Base-by-base conservation (phyloP, 106 monocot species). In the Amphibolis antarctica region DNA sequence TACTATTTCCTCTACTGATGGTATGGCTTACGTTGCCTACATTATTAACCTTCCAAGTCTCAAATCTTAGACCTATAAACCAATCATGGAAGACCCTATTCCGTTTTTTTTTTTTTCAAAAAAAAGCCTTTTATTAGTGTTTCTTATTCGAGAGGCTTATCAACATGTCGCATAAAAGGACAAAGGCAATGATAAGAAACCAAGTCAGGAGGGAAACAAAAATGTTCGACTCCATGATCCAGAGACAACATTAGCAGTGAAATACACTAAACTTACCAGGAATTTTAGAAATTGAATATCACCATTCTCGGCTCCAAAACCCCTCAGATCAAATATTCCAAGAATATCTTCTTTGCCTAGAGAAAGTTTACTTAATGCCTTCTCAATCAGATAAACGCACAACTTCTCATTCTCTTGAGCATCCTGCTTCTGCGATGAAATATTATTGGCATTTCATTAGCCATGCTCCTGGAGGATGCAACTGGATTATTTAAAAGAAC, bases 341-440 rank as follows among this genome's bases (percentile, higher is more conserved):
- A 94, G 86, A 62, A 94, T 89, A 58, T 86, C 71, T 65, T 76
- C 83, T 49, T 68, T 63, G 20, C 81, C 94, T 58, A 67, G 46
- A 70, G 94, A 81, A 77, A 89, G 83, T 69, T 74, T 89, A 27
- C 69, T 74, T 36, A 94, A 70, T 54, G 94, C 94, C 67, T 81
- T 83, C 79, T 94, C 94, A 30, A 94, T 69, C 62, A 94, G 71
- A 74, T 75, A 75, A 49, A 78, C 89, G 53, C 94, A 94, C 17
- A 94, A 77, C 71, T 80, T 89, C 66, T 89, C 77, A 70, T 94
- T 80, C 67, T 89, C 85, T 46, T 11, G 27, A 0, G 79, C 44
- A 29, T 89, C 81, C 66, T 94, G 83, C 71, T 74, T 86, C 94
- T 94, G 88, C 65, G 48, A 67, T 71, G 70, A 83, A 28, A 66